These are phyloP conservation scores for Aspergillus sp. DNA, from an alignment of 2,329 filamentous ascomycete genomes.

Conservation along the genomic window DNA sequence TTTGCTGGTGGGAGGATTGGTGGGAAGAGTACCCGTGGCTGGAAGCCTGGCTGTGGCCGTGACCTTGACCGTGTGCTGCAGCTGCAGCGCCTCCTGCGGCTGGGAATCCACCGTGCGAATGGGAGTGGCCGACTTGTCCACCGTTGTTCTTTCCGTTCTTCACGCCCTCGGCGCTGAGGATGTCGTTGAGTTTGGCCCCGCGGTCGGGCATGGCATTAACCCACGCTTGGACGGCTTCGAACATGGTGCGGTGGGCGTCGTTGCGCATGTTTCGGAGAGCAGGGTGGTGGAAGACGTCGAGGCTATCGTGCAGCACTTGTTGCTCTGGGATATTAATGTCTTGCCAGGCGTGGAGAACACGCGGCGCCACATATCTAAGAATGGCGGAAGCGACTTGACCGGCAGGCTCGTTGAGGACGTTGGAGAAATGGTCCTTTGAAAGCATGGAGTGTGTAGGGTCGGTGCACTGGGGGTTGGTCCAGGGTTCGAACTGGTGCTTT, in stretches of 20 bases:
- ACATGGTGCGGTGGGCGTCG: constrained; percentile 88
- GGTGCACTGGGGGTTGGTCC: constrained; percentile 72
- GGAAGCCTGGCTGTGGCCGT: constrained; percentile 23
- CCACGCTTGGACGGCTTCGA: constrained; percentile 80
- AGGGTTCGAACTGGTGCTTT: constrained; percentile 74
- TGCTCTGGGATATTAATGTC: constrained; percentile 79
- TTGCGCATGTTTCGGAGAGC: constrained; percentile 71
- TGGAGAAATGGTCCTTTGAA: constrained; percentile 82
- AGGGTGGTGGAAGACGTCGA: constrained; percentile 87
- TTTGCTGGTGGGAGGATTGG: constrained; percentile 18
- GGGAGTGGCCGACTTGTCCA: constrained; percentile 28
- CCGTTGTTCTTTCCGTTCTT: constrained; percentile 70
- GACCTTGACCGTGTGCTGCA: constrained; percentile 22
- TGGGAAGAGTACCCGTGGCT: constrained; percentile 18
- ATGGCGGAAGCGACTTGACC: constrained; percentile 72
- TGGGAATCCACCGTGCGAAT: constrained; percentile 24
- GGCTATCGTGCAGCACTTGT: constrained; percentile 77
- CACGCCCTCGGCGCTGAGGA: constrained; percentile 83
- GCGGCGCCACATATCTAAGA: constrained; percentile 82
- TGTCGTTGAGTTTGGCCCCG: constrained; percentile 64
- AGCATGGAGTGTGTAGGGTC: constrained; percentile 82
- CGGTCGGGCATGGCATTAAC: constrained; percentile 67
- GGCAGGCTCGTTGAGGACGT: constrained; percentile 74
- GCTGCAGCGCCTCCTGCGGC: constrained; percentile 22
- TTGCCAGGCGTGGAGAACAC: constrained; percentile 90